A percentile compares a stretch with the other conserved stretches of the same genome.
These are phyloP conservation scores for Trichoderma sp. DNA, from an alignment of 2,329 filamentous ascomycete genomes.

Conservation along the genomic window DNA sequence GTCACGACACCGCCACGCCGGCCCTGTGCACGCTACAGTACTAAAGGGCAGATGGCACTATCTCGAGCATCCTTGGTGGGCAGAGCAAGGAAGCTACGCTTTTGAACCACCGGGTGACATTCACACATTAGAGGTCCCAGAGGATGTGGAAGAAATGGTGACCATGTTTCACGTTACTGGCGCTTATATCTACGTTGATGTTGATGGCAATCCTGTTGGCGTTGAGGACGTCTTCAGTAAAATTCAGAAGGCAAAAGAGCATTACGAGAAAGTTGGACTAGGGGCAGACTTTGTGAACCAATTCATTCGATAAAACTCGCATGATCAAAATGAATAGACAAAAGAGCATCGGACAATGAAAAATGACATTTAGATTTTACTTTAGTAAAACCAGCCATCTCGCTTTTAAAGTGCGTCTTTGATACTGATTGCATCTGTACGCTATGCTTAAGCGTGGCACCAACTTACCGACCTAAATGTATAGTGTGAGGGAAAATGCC, in stretches of 20 bases:
- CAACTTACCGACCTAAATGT: neutral
- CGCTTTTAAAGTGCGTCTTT: neutral
- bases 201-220: slow-evolving; percentile 6
- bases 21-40: neutral
- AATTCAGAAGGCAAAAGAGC: slow-evolving; percentile 2
- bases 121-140: neutral
- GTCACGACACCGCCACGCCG: slow-evolving; percentile 2
- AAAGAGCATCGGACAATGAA: neutral
- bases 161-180: slow-evolving; percentile 13
- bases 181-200: slow-evolving; percentile 2
- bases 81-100: neutral
- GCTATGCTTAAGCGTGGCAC: neutral
- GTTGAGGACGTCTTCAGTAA: slow-evolving; percentile 2
- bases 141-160: slow-evolving; percentile 4
- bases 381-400: neutral
- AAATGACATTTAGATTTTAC: neutral
- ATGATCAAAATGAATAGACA: neutral
- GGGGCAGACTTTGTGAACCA: neutral
- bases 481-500: neutral
- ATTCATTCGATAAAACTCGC: neutral
- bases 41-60: slow-evolving; percentile 4
- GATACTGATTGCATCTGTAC: neutral
- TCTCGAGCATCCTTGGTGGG: slow-evolving; percentile 8
- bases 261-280: neutral
- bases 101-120: neutral